Evolutionary conservation across 148 eudicot genomes (phyloP), one percentile per base, ranked within the genome.

Genomic region (Spergularia marina): DNA sequence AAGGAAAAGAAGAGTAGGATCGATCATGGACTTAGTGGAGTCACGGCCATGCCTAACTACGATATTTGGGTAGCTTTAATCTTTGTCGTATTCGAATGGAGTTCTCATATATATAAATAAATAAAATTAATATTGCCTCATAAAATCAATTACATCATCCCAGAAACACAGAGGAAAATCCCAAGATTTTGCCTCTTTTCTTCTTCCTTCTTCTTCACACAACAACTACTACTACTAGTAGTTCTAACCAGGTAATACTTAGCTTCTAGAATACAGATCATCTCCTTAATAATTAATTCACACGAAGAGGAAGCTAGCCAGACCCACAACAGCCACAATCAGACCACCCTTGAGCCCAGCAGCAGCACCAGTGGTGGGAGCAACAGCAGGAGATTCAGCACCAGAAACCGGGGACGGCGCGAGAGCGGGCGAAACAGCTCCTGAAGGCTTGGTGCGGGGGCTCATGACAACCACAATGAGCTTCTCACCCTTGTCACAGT

Each of bases 401-500:
- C 77, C 84, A n/a, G 64, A 17, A 58, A 67, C 80, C 2, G 65
- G 81, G 0, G 81, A 75, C 12, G 88, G 78, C 10, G 73, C 77
- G 11, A 83, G 82, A 10, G 89, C 85, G 34, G 91, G 89, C n/a
- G 90, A 75, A 53, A 54, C 62, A 52, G 65, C 44, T 12, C 51
- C 69, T 14, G 58, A 34, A 40, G 21, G 52, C 53, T 64, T 69
- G 53, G 18, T 40, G 13, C 74, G 88, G 8, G 85, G 76, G 4
- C 90, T 80, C 79, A 91, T 83, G 13, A 89, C 93, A 7, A 89
- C 89, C 23, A 89, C 90, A 47, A 88, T 80, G 80, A 91, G 47
- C 89, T 86, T 91, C 91, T 89, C 86, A 1, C 91, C 97, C 66
- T 88, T 84, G 53, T 84, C 82, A 78, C 97, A 91, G 80, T 89